Base-by-base conservation (phyloP, 257 asterid species). In the Ocimum tenuiflorum region DNA sequence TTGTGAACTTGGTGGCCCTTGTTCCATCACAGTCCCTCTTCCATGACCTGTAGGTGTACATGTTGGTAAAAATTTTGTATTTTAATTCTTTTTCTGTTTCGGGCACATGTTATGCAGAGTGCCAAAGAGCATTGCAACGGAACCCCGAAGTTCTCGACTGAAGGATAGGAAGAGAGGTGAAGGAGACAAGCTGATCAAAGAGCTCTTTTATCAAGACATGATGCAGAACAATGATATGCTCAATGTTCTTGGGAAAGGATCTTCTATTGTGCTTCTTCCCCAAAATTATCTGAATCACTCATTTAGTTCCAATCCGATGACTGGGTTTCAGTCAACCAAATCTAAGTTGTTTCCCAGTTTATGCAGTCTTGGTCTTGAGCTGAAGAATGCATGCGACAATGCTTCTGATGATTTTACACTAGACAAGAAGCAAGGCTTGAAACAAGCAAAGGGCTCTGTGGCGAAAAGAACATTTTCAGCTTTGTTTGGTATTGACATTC, bases 101-200 rank as follows among this genome's bases (percentile, higher is more conserved):
- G 43, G 33, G 17, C 46, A 56, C 70, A 14, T 69, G 18, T 57
- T 36, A 33, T 73, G 77, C 86, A 94, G 99, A 46, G 78, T 75
- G 65, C 85, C 94, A 1, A 85, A 85, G 73, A 76, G 75, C 71
- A 73, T 78, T 47, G 56, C 71, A 51, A 41, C 20, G 76, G 95
- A 86, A 78, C 97, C 99, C 22, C 78, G 97, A 73, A 94, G 99
- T 82, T 88, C 92, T 15, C 83, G 99, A 31, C 67, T 90, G 53
- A 94, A 85, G 85, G 95, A 90, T 69, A 91, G 79, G 79, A 90
- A 83, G 83, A 94, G 75, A 77, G 83, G 83, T 55, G 99, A 88
- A 78, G 97, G 97, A 70, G 96, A 94, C 76, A 77, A 66, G 76
- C 77, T 94, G 79, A 86, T 94, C 62, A 94, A 94, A 79, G 88